Percentiles rank a stretch among this genome's conserved stretches.
Conservation (phyloP, 2,329 filamentous ascomycete species). For the Claviceps cyperi region DNA sequence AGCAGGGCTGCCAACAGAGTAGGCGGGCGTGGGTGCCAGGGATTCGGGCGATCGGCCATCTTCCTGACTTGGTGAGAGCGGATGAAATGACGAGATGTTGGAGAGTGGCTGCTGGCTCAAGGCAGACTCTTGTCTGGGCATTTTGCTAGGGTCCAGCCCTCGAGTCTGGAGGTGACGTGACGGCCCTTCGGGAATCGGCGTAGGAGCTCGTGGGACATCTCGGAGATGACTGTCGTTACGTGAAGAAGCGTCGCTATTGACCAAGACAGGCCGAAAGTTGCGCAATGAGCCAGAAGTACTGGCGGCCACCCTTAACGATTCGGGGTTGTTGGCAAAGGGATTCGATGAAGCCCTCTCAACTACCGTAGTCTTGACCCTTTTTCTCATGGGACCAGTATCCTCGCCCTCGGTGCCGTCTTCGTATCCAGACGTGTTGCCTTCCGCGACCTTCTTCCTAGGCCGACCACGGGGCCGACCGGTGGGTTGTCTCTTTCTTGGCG, state of each 20-base stretch:
- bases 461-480: constrained; percentile 42
- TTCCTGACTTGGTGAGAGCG: constrained; percentile 30
- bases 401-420: constrained; percentile 52
- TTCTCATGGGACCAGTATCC: constrained; percentile 37
- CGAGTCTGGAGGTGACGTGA: constrained; percentile 14
- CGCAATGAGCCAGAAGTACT: constrained; percentile 82
- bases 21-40: constrained; percentile 34
- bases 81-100: constrained; percentile 32
- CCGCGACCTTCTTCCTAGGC: constrained; percentile 37
- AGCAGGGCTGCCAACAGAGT: constrained; percentile 53
- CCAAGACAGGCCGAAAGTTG: constrained; percentile 59
- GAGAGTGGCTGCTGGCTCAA: constrained; percentile 36
- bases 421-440: constrained; percentile 60
- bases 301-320: constrained; percentile 77
- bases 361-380: constrained; percentile 66
- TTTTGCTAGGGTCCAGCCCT: constrained; percentile 16
- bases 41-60: constrained; percentile 42
- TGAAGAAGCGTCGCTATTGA: constrained; percentile 27
- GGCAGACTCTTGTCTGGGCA: constrained; percentile 45
- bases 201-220: constrained; percentile 61
- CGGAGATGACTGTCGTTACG: constrained; percentile 40
- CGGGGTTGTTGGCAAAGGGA: constrained; percentile 57
- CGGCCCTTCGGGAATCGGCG: constrained; percentile 48
- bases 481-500: constrained; percentile 24
- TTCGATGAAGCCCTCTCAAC: constrained; percentile 52